These are phyloP conservation scores for Penicillium alfredii DNA, from an alignment of 495 filamentous ascomycete genomes.

Conservation along the genomic window DNA sequence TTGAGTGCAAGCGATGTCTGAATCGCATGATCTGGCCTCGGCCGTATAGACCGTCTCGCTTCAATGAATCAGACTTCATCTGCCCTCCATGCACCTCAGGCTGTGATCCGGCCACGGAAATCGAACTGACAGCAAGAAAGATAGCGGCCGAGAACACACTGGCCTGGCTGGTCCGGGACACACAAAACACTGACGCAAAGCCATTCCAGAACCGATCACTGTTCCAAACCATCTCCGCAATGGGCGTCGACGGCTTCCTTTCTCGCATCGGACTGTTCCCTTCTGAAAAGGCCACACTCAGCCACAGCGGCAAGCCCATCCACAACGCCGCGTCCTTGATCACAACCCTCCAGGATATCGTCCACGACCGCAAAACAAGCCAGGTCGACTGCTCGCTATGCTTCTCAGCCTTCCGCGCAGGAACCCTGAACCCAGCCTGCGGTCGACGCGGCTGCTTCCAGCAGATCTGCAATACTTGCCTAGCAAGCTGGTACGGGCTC, in stretches of 20 bases:
- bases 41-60: constrained; percentile 26
- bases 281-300: constrained; percentile 6
- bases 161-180: constrained; percentile 35
- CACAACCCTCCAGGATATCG: constrained; percentile 22
- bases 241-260: constrained; percentile 22
- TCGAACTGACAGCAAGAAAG: constrained; percentile 24
- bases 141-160: constrained; percentile 30
- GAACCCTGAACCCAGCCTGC: constrained; percentile 18
- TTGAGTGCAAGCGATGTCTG: constrained; percentile 35
- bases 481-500: constrained; percentile 19
- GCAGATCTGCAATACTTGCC: constrained; percentile 18
- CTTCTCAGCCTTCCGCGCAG: constrained; percentile 25
- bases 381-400: constrained; percentile 34
- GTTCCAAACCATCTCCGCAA: constrained; percentile 30
- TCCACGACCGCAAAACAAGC: constrained; percentile 27
- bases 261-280: constrained; percentile 34
- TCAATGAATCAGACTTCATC: constrained; percentile 20
- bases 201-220: constrained; percentile 34
- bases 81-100: constrained; percentile 32
- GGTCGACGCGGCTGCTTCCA: constrained; percentile 22
- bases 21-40: constrained; percentile 39
- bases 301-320: constrained; percentile 32
- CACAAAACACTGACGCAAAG: constrained; percentile 17
- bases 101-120: constrained; percentile 22
- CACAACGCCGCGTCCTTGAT: constrained; percentile 30